Evolutionary conservation across 495 filamentous ascomycete species (phyloP), one percentile per base, ranked within the genome.

Genomic region (Lophiostoma macrostomum): DNA sequence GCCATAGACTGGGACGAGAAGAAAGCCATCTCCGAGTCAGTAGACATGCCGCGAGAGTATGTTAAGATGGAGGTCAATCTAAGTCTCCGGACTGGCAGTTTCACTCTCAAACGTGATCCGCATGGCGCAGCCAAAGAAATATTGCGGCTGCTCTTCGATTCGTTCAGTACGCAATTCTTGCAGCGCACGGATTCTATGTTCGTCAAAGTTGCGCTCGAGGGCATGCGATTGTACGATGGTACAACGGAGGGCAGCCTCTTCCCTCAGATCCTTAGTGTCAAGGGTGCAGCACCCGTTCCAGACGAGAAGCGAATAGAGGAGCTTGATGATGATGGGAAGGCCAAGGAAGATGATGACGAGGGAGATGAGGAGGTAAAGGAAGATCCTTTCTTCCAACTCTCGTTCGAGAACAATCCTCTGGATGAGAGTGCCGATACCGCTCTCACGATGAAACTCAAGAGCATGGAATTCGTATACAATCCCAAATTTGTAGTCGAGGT

Each of bases 1-100:
- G 94, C 88, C 28, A 98, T 98, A 58, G 90, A 96, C 64, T 98
- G 90, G 87, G 88, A 98, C 60, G 93, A 98, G 72, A 96, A 96
- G 75, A 86, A 90, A 42, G 84, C 84, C 2, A 76, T 98, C 27
- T 75, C 88, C 0, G 91, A 93, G 56, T 84, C 84, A 46, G 85
- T 98, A 22, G 91, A 97, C 64, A 77, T 87, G 40, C 93, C 93
- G 0, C 81, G 85, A 37, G 94, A 98, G 54, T 88, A 87, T 43
- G 79, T 96, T 47, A 95, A 96, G 71, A 73, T 96, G 64, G 88
- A 96, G 67, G 73, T 97, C 50, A 87, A 97, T 61, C 83, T 91
- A 27, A 88, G 86, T 36, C 82, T 98, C 20, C 85, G 84, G 43
- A 93, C 90, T 5, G 93, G 93, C 25, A 94, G 90, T 67, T 96